A percentile compares a stretch with the other conserved stretches of the same genome.
phyloP scores from a whole-genome alignment of 2,329 filamentous ascomycete species.

The Passalora sequoiae region DNA sequence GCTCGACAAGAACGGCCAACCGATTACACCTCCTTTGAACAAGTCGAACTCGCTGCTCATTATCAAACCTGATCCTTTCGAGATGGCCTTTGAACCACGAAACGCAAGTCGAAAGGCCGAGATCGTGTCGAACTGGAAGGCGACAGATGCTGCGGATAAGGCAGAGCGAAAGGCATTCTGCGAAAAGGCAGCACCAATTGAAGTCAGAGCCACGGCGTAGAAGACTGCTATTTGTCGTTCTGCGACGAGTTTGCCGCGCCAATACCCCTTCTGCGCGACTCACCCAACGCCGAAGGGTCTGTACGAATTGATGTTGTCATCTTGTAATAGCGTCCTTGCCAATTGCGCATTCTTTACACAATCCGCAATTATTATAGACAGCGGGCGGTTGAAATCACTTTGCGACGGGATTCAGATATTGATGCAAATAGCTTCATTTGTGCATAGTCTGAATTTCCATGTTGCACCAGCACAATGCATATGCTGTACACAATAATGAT shows the following conservation, averaged over 20 bases:
- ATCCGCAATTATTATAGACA: background rate
- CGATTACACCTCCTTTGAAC: conserved; percentile 38
- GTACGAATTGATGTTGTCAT: too few relatives aligned
- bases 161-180: conserved; percentile 35
- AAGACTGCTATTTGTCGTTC: too few relatives aligned
- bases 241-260: too few relatives aligned
- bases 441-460: background rate
- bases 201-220: too few relatives aligned
- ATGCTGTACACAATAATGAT: too few relatives aligned
- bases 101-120: conserved; percentile 39
- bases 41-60: conserved; percentile 55
- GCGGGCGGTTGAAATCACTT: background rate
- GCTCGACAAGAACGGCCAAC: conserved; percentile 25
- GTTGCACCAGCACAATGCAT: background rate
- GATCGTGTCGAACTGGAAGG: conserved; percentile 38
- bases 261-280: too few relatives aligned
- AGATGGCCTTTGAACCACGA: conserved; percentile 52
- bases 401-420: too few relatives aligned
- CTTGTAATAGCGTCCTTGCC: background rate
- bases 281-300: too few relatives aligned
- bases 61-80: conserved; percentile 52
- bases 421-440: too few relatives aligned
- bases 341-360: background rate
- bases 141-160: conserved; percentile 35
- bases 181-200: conserved; percentile 6